Conservation (phyloP, 2,329 filamentous ascomycete genomes). For the Parastagonospora nodorum region DNA sequence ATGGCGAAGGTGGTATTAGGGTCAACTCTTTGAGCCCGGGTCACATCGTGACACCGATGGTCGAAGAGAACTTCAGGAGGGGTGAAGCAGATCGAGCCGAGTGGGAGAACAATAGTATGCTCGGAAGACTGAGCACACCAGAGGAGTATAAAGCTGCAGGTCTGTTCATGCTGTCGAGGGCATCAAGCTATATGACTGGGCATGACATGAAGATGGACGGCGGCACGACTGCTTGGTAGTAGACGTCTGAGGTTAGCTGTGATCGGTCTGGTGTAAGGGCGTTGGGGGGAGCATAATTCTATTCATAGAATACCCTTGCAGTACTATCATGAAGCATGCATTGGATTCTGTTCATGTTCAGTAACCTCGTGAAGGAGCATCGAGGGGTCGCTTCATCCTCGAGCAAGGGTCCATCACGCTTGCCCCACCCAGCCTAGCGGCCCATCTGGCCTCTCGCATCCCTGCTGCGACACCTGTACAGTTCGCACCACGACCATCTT, state of each 20-base stretch:
- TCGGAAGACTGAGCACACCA: slow-evolving; percentile 52
- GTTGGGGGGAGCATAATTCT: too few relatives aligned
- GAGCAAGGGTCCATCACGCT: neutral
- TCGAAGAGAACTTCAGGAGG: slow-evolving; percentile 74
- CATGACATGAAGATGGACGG: slow-evolving; percentile 42
- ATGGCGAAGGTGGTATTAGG: slow-evolving; percentile 69
- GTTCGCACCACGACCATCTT: slow-evolving; percentile 23
- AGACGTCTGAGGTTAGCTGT: neutral
- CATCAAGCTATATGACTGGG: slow-evolving; percentile 46
- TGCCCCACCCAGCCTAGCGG: slow-evolving; percentile 19
- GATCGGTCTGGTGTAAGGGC: too few relatives aligned
- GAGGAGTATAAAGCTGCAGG: slow-evolving; percentile 44
- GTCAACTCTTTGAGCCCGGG: slow-evolving; percentile 81
- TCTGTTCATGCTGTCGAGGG: slow-evolving; percentile 41
- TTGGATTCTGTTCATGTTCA: neutral
- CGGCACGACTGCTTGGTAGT: slow-evolving; percentile 41
- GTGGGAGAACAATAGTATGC: slow-evolving; percentile 85
- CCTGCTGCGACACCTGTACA: slow-evolving; percentile 27
- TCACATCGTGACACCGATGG: slow-evolving; percentile 82
- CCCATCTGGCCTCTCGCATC: slow-evolving; percentile 41
- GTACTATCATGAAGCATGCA: neutral
- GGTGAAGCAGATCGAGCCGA: slow-evolving; percentile 66
- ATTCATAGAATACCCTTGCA: too few relatives aligned
- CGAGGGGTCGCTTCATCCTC: neutral
- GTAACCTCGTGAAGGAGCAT: neutral